These are phyloP conservation scores for Schizosaccharomyces lindneri DNA, from an alignment of 805 yeast genomes.

Conservation along the genomic window DNA sequence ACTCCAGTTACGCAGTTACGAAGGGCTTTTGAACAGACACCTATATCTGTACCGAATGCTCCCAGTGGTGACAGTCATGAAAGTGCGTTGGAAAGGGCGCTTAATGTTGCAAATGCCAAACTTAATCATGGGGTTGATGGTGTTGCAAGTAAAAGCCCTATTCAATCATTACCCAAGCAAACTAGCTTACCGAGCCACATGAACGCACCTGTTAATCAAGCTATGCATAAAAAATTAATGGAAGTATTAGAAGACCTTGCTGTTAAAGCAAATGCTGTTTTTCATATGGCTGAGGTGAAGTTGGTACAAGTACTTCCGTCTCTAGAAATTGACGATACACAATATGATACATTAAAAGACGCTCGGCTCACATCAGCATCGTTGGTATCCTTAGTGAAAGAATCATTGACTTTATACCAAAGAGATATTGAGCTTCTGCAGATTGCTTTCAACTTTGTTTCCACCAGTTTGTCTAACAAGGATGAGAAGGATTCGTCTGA, in stretches of 20 bases:
- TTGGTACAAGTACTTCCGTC: conserved; percentile 64
- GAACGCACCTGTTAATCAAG: background rate
- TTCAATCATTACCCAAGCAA: background rate
- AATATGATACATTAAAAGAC: conserved; percentile 7
- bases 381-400: conserved; percentile 37
- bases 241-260: conserved; percentile 43
- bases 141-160: conserved; percentile 18
- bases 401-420: conserved; percentile 64
- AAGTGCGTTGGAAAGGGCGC: conserved; percentile 56
- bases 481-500: conserved; percentile 11
- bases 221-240: conserved; percentile 5
- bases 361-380: conserved; percentile 13
- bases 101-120: conserved; percentile 68
- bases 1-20: background rate
- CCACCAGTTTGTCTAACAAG: conserved; percentile 64
- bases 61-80: background rate
- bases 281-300: conserved; percentile 74
- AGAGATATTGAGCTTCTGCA: conserved; percentile 65
- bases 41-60: background rate
- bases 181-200: background rate
- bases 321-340: conserved; percentile 5
- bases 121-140: conserved; percentile 21
- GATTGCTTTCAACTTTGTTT: conserved; percentile 62
- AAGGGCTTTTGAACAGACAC: background rate
- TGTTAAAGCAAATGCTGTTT: conserved; percentile 75